phyloP scores from a whole-genome alignment of 495 filamentous ascomycete genomes.

The Daldinia decipiens region DNA sequence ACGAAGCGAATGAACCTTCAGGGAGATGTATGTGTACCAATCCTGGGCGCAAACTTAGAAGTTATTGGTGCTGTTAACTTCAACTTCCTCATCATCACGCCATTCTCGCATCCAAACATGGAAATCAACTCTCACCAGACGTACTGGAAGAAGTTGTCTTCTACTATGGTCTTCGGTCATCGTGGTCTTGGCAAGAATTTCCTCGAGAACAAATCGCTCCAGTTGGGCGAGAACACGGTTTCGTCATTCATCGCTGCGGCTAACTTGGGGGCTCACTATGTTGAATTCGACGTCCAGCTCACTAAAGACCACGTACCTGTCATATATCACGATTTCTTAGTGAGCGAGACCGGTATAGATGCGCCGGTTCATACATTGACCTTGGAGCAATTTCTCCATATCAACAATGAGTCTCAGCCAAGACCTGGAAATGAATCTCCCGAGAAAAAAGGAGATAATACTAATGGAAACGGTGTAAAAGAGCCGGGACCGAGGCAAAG shows the following conservation, averaged over 20 bases:
- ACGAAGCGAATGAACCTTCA: slow-evolving; percentile 82
- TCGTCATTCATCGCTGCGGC: slow-evolving; percentile 96
- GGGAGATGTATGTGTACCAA: slow-evolving; percentile 92
- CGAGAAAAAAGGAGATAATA: slow-evolving; percentile 45
- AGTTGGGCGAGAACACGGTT: slow-evolving; percentile 95
- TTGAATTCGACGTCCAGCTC: slow-evolving; percentile 95
- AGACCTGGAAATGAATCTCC: slow-evolving; percentile 32
- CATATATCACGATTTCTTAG: slow-evolving; percentile 98
- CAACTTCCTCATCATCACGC: slow-evolving; percentile 94
- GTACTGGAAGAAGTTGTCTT: slow-evolving; percentile 82
- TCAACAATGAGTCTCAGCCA: slow-evolving; percentile 66
- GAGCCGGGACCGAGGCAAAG: slow-evolving; percentile 53
- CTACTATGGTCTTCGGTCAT: slow-evolving; percentile 93
- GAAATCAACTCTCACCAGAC: slow-evolving; percentile 87
- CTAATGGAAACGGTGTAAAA: slow-evolving; percentile 48
- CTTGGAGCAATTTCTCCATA: slow-evolving; percentile 90
- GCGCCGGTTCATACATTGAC: slow-evolving; percentile 96
- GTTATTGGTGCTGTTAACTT: slow-evolving; percentile 95
- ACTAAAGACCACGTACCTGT: slow-evolving; percentile 99
- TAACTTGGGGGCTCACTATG: slow-evolving; percentile 89
- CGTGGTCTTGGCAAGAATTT: slow-evolving; percentile 94
- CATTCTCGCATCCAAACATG: slow-evolving; percentile 94
- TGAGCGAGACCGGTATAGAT: slow-evolving; percentile 98
- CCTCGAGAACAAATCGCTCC: slow-evolving; percentile 79
- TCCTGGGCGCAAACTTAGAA: slow-evolving; percentile 83